Base-by-base conservation (phyloP, 2,329 filamentous ascomycete genomes). In the Alternaria brassicicola region DNA sequence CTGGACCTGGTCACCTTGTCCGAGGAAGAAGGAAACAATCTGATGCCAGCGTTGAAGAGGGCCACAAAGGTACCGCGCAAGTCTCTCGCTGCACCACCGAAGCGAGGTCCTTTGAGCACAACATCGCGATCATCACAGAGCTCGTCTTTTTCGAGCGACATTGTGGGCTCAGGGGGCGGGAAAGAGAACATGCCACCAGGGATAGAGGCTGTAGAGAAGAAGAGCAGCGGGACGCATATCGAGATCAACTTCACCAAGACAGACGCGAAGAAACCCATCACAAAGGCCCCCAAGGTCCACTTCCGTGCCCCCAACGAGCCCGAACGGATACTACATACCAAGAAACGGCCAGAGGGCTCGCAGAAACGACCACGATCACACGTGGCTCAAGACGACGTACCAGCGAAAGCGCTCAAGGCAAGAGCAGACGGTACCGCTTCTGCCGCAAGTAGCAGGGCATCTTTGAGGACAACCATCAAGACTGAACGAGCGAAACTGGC, bases 101-200 rank as follows among this genome's bases (percentile, higher is more conserved):
- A 80, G 66, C 79, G 82, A 39, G 78, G 75, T 17, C 84, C 85
- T 3, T 71, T 88, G 49, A 80, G 81, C 33, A 77, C 80, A 36
- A 78, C 74, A 12, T 58, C 68, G 6, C 70, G 69, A 23, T 69
- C 68, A 25, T 58, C 74, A 6, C 83, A 84, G 62, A 79, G 79
- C 45, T 67, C 72, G 7, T 75, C 76, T 4, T 73, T 77, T 38
- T 70, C 73, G 17, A 67, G 76, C 41, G 83, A 87, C 65, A 69
- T 83, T n/a, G 67, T 78, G 57, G 85, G 85, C 23, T 80, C 80
- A 47, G 84, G 84, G 31, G 81, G 81, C 4, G 86, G 86, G 6
- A 89, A 89, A 65, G 86, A 89, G 70, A 89, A 89, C 61, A 68
- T 87, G 5, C 85, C 85, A 13, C 86, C 86, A 1, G 81, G 81